These are phyloP conservation scores for Dendrobium chrysotoxum DNA, from an alignment of 106 monocot genomes.

Conservation along the genomic window DNA sequence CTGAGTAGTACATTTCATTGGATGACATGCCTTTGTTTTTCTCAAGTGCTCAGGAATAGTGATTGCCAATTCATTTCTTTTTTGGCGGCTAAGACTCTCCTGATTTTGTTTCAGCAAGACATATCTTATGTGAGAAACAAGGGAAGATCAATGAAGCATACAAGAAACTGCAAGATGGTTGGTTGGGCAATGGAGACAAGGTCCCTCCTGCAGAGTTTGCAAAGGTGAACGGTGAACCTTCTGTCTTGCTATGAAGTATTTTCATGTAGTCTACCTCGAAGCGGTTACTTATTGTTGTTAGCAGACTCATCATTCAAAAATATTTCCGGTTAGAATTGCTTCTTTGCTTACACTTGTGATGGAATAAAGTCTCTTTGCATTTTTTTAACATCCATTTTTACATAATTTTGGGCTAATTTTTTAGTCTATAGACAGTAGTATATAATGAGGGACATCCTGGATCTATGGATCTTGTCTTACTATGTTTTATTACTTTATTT, in stretches of 20 bases:
- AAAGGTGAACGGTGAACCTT: constrained; percentile 33
- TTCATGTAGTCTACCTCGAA: neutral
- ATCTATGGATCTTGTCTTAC: neutral
- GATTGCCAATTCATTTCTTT: neutral
- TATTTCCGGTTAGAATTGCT: neutral
- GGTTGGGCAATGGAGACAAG: constrained; percentile 92
- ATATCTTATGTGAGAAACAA: constrained; percentile 94
- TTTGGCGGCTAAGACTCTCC: neutral
- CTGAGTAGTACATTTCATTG: neutral
- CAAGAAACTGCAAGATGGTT: constrained; percentile 92
- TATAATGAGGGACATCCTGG: neutral
- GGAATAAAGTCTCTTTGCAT: neutral
- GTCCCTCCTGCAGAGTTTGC: constrained; percentile 98
- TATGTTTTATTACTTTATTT: neutral
- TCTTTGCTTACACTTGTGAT: neutral
- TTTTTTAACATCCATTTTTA: neutral
- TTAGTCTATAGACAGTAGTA: neutral
- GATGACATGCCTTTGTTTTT: neutral
- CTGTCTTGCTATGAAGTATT: neutral
- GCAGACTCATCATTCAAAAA: neutral
- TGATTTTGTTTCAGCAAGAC: constrained; percentile 64
- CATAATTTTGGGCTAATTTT: too few relatives aligned
- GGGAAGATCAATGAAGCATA: constrained; percentile 97
- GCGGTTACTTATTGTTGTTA: neutral
- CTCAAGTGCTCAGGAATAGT: neutral